A percentile compares a stretch with the other conserved stretches of the same genome.
Evolutionary conservation across 495 filamentous ascomycete genomes (phyloP).

Genomic region (Lasiosphaeriaceae sp.): DNA sequence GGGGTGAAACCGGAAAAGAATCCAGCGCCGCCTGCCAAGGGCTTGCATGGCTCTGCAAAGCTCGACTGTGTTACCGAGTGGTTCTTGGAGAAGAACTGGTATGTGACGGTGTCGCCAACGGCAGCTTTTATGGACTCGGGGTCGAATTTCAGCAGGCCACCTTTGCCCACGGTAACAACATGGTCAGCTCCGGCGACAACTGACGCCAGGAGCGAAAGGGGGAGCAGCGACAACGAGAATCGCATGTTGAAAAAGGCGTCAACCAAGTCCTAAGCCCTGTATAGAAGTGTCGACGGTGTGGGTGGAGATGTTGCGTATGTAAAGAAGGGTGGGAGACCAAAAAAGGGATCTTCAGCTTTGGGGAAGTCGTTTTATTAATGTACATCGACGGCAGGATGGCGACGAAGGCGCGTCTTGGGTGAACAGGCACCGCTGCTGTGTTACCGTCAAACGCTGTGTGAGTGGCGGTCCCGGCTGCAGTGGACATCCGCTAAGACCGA

Average conservation of each 20-base stretch:
- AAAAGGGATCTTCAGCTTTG: too few species aligned
- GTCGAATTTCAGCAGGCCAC: conserved; percentile 31
- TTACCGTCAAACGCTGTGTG: too few species aligned
- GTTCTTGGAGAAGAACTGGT: conserved; percentile 59
- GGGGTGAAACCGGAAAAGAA: conserved; percentile 51
- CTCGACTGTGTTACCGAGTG: conserved; percentile 59
- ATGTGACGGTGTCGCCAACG: conserved; percentile 49
- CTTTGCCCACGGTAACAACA: conserved; percentile 37
- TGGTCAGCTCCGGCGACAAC: conserved; percentile 26
- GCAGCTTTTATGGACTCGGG: conserved; percentile 30
- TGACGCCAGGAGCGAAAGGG: conserved; percentile 27
- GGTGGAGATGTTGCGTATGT: neutral
- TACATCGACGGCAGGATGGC: too few species aligned
- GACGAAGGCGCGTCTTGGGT: too few species aligned
- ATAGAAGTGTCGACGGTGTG: neutral
- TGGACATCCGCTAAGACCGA: too few species aligned
- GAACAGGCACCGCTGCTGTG: too few species aligned
- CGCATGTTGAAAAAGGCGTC: conserved; percentile 18
- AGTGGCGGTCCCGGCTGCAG: too few species aligned
- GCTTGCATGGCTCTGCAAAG: conserved; percentile 56
- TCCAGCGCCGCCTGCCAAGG: conserved; percentile 36
- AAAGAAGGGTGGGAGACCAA: too few species aligned
- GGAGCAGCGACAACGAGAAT: conserved; percentile 21
- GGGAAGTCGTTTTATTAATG: too few species aligned
- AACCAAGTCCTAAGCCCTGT: too few species aligned